Evolutionary conservation across 495 filamentous ascomycete species (phyloP).

Genomic region (Xylaria castorea): DNA sequence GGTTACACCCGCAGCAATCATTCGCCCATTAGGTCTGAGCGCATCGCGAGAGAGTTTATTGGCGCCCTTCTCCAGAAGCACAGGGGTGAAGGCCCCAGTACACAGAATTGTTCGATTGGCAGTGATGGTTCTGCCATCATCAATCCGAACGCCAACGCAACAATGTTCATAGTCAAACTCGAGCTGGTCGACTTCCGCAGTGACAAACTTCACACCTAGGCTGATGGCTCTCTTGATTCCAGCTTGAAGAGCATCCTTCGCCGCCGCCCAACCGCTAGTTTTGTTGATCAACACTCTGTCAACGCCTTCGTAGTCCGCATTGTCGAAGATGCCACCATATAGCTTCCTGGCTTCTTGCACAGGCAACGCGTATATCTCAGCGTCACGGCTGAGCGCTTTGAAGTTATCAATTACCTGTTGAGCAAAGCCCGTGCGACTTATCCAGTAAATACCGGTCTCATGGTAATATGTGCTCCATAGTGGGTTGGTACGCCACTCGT

Average conservation of each 20-base stretch:
- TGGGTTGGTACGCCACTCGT: slow-evolving; percentile 60
- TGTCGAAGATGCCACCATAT: slow-evolving; percentile 59
- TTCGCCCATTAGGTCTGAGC: slow-evolving; percentile 58
- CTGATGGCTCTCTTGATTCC: slow-evolving; percentile 55
- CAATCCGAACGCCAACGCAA: slow-evolving; percentile 57
- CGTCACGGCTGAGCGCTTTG: slow-evolving; percentile 51
- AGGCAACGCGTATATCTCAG: slow-evolving; percentile 42
- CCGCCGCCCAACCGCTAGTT: slow-evolving; percentile 68
- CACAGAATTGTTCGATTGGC: slow-evolving; percentile 60
- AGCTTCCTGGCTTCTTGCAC: slow-evolving; percentile 53
- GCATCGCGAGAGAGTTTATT: slow-evolving; percentile 45
- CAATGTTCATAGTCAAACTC: slow-evolving; percentile 48
- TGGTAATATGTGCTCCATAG: slow-evolving; percentile 63
- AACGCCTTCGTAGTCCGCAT: slow-evolving; percentile 60
- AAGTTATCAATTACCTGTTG: slow-evolving; percentile 58
- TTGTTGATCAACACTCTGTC: slow-evolving; percentile 58
- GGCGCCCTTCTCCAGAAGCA: slow-evolving; percentile 62
- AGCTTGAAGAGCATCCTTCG: slow-evolving; percentile 56
- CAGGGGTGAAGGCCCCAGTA: slow-evolving; percentile 66
- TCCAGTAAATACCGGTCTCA: slow-evolving; percentile 62
- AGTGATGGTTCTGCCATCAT: slow-evolving; percentile 45
- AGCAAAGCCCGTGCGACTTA: slow-evolving; percentile 54
- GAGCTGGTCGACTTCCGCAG: slow-evolving; percentile 52
- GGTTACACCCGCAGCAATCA: slow-evolving; percentile 63
- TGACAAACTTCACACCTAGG: slow-evolving; percentile 60